Conservation (phyloP, 2,329 filamentous ascomycete species). For the Colletotrichum endophyticum region DNA sequence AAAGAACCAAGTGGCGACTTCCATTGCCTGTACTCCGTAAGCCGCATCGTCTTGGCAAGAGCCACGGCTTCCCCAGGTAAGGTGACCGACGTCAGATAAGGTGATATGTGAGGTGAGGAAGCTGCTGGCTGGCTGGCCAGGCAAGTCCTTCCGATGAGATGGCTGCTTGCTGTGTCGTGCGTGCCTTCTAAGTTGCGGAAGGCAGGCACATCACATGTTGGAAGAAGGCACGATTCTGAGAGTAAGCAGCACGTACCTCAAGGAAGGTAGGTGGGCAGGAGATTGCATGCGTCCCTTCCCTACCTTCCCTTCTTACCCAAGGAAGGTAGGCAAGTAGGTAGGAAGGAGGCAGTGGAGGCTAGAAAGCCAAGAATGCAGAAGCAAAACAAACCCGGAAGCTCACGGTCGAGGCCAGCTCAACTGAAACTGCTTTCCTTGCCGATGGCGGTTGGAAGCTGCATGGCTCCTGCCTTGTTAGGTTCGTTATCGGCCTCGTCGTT, state of each 20-base stretch:
- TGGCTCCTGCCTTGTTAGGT: background rate
- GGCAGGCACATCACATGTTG: background rate
- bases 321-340: background rate
- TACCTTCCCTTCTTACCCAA: background rate
- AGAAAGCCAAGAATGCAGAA: background rate
- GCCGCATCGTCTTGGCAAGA: background rate
- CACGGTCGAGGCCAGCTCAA: background rate
- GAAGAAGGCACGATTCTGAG: background rate
- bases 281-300: background rate
- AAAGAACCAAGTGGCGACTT: background rate
- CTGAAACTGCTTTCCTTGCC: background rate
- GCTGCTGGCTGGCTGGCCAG: background rate
- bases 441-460: background rate
- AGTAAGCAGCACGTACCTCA: background rate
- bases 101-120: background rate
- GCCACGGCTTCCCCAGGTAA: background rate
- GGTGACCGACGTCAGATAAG: background rate
- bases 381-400: background rate
- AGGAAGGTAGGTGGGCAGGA: background rate
- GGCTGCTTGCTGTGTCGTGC: background rate
- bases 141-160: background rate
- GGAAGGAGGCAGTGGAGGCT: background rate
- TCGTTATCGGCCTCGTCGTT: background rate
- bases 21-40: background rate
- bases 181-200: background rate